Evolutionary conservation across 2,329 filamentous ascomycete species (phyloP).

Genomic region (Clonostachys sp.): DNA sequence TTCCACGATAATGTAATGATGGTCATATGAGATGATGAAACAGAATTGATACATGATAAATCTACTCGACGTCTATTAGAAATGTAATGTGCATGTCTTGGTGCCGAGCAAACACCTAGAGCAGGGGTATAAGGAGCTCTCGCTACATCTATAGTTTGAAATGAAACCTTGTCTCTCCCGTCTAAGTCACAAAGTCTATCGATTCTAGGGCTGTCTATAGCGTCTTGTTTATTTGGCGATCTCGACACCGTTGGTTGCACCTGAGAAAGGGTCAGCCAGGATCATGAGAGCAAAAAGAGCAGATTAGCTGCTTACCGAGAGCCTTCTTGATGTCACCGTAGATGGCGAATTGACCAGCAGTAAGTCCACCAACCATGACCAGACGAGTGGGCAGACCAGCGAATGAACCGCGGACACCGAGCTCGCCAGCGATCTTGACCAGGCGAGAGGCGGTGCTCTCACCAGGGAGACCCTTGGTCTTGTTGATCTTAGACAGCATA

Average conservation of each 20-base stretch:
- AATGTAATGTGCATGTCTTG: too few relatives aligned
- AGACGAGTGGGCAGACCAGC: constrained; percentile 65
- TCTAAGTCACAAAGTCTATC: too few relatives aligned
- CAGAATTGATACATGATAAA: too few relatives aligned
- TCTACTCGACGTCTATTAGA: too few relatives aligned
- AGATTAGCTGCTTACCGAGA: constrained; percentile 2
- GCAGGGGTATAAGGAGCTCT: too few relatives aligned
- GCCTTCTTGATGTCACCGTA: constrained; percentile 68
- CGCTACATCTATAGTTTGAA: too few relatives aligned
- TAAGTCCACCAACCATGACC: constrained; percentile 55
- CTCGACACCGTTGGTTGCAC: constrained; percentile 66
- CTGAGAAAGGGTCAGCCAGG: constrained; percentile 33
- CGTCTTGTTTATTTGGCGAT: constrained; percentile 13
- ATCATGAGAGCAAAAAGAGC: too few relatives aligned
- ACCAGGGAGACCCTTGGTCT: constrained; percentile 74
- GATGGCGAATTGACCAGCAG: constrained; percentile 74
- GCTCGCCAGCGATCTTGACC: constrained; percentile 75
- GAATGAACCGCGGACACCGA: constrained; percentile 68
- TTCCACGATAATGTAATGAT: too few relatives aligned
- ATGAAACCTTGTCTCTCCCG: too few relatives aligned
- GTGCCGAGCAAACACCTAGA: too few relatives aligned
- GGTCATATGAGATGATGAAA: too few relatives aligned
- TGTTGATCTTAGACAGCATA: constrained; percentile 86
- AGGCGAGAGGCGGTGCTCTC: constrained; percentile 70
- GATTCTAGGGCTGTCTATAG: too few relatives aligned